A percentile compares a stretch with the other conserved stretches of the same genome.
Evolutionary conservation across 352 stramenopile species (phyloP).

Genomic region (Phytophthora uliginosa): DNA sequence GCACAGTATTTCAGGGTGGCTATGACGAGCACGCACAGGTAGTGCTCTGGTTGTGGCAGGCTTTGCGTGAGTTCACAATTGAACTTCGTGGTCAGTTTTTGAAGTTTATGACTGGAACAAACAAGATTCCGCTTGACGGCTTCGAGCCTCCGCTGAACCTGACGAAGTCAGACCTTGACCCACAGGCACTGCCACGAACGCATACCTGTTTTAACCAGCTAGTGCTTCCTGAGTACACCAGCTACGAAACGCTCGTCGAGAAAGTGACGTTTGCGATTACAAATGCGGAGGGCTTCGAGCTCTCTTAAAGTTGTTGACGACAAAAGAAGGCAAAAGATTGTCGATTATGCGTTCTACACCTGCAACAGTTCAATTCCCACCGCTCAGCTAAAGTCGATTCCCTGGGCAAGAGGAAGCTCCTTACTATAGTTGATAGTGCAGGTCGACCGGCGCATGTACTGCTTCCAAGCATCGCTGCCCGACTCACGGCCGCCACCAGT

Average conservation of each 20-base stretch:
- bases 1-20: slow-evolving; percentile 84
- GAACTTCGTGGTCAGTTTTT: slow-evolving; percentile 76
- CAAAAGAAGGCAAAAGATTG: not conserved
- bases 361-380: not conserved
- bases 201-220: slow-evolving; percentile 94
- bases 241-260: slow-evolving; percentile 68
- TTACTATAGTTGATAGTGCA: slow-evolving; percentile 96
- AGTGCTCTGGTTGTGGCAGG: slow-evolving; percentile 89
- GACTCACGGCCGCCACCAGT: slow-evolving; percentile 93
- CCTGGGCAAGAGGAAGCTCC: slow-evolving; percentile 92
- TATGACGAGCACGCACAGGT: slow-evolving; percentile 83
- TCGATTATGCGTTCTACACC: slow-evolving; percentile 1
- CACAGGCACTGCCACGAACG: slow-evolving; percentile 69
- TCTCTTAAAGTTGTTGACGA: slow-evolving; percentile 60
- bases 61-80: slow-evolving; percentile 71
- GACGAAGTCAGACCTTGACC: slow-evolving; percentile 82
- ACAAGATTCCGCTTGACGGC: slow-evolving; percentile 86
- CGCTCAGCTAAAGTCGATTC: slow-evolving; percentile 91
- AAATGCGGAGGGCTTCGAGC: slow-evolving; percentile 84
- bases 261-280: slow-evolving; percentile 86
- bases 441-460: slow-evolving; percentile 96
- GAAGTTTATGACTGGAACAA: slow-evolving; percentile 89
- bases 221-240: slow-evolving; percentile 83
- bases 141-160: slow-evolving; percentile 90
- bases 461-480: slow-evolving; percentile 94